Percentiles rank a stretch among this genome's conserved stretches.
Conservation (phyloP, 768 basidiomycete species). For the Artomyces pyxidatus region DNA sequence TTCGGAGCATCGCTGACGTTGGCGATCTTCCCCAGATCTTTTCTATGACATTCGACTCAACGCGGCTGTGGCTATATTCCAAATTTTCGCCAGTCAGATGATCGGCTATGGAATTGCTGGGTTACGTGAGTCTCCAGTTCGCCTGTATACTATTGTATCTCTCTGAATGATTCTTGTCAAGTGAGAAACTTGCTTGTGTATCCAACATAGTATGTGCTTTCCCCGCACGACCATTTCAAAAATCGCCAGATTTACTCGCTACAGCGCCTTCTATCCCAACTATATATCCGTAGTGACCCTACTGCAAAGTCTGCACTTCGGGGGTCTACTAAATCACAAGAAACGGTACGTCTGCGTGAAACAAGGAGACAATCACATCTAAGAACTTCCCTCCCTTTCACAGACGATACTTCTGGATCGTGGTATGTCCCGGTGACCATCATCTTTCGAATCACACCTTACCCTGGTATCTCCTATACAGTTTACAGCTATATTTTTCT, state of each 20-base stretch:
- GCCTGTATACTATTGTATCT: no score
- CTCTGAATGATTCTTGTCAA: no score
- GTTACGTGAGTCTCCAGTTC: conserved; percentile 17
- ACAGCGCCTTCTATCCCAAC: conserved; percentile 39
- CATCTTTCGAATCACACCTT: not conserved
- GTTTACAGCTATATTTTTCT: conserved; percentile 39
- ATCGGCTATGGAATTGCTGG: conserved; percentile 26
- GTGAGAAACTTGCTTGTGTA: conserved; percentile 43
- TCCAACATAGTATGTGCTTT: conserved; percentile 36
- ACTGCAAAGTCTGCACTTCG: conserved; percentile 45
- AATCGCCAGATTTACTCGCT: not conserved
- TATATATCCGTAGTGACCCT: conserved; percentile 46
- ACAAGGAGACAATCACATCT: no score
- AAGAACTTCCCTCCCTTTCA: no score
- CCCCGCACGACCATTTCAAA: not conserved
- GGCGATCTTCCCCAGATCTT: conserved; percentile 29
- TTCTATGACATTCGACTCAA: conserved; percentile 45
- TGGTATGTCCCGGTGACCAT: conserved; percentile 23
- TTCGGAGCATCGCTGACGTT: no score
- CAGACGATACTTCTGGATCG: conserved; percentile 48
- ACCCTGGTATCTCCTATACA: conserved; percentile 1
- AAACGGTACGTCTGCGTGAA: conserved; percentile 25
- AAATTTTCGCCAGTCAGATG: conserved; percentile 44
- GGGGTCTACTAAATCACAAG: conserved; percentile 41
- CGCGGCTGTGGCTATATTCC: conserved; percentile 44